Conservation (phyloP, 2,329 filamentous ascomycete genomes). For the Pseudomassariella vexata region DNA sequence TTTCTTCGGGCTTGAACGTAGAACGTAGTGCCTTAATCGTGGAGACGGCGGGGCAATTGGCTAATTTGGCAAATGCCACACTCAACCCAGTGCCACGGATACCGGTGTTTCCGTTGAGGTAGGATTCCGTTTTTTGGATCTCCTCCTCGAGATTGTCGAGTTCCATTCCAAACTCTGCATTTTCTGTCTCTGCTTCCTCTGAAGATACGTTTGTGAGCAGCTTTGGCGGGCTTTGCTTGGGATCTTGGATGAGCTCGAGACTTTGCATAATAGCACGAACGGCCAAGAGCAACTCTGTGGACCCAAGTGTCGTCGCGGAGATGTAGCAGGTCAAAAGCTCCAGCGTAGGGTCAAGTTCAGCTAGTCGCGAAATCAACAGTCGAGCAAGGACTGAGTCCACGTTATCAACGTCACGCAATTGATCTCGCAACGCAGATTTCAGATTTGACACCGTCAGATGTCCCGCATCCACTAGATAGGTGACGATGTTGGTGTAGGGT, state of each 20-base stretch:
- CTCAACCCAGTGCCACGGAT: slow-evolving; percentile 60
- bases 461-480: slow-evolving; percentile 55
- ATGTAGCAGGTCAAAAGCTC: slow-evolving; percentile 62
- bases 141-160: slow-evolving; percentile 59
- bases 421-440: slow-evolving; percentile 49
- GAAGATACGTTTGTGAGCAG: slow-evolving; percentile 21
- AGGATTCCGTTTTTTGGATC: slow-evolving; percentile 61
- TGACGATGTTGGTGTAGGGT: slow-evolving; percentile 48
- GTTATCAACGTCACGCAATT: slow-evolving; percentile 35
- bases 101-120: slow-evolving; percentile 58
- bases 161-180: slow-evolving; percentile 40
- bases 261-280: slow-evolving; percentile 64
- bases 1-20: slow-evolving; percentile 60
- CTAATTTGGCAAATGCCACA: slow-evolving; percentile 63
- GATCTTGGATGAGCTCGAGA: slow-evolving; percentile 52
- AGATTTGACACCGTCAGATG: slow-evolving; percentile 56
- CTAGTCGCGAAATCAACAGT: slow-evolving; percentile 57
- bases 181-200: slow-evolving; percentile 24
- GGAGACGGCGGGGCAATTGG: slow-evolving; percentile 53
- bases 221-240: slow-evolving; percentile 25
- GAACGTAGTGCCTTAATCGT: slow-evolving; percentile 60
- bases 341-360: slow-evolving; percentile 62
- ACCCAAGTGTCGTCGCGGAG: slow-evolving; percentile 57
- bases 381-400: slow-evolving; percentile 46
- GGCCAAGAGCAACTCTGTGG: slow-evolving; percentile 60